Conservation (phyloP, 75 land plant genomes). For the Cupressus sempervirens region DNA sequence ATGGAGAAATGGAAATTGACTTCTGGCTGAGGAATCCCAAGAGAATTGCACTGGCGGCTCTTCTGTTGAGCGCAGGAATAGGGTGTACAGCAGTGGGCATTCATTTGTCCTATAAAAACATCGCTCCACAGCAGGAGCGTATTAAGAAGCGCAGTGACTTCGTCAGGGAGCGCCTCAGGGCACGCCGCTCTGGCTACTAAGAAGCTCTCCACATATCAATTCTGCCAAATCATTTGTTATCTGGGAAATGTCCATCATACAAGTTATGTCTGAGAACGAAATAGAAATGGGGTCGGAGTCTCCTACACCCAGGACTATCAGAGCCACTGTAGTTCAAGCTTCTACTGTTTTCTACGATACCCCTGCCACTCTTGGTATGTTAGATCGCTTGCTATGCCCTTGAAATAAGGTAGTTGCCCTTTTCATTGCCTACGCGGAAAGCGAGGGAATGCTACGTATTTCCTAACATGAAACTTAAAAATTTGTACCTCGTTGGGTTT, state of each 20-base stretch:
- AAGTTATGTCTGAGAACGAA: conserved; percentile 18
- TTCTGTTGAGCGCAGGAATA: conserved; percentile 15
- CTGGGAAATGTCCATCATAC: too few species aligned
- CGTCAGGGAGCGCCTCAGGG: conserved; percentile 15
- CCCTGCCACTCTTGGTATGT: conserved; percentile 89
- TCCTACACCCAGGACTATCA: conserved; percentile 31
- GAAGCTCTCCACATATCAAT: not conserved
- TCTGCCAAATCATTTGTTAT: not conserved
- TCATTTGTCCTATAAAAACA: conserved; percentile 37
- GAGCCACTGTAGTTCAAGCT: conserved; percentile 97
- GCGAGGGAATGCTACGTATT: not conserved
- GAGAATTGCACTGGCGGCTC: not conserved
- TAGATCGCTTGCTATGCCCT: not conserved
- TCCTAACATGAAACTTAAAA: not conserved
- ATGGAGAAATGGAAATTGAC: not conserved
- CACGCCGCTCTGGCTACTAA: conserved; percentile 6
- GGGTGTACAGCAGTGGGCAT: conserved; percentile 36
- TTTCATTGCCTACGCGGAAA: not conserved
- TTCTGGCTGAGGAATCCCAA: not conserved
- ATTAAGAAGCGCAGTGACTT: conserved; percentile 33
- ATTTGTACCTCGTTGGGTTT: not conserved
- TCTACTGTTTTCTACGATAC: conserved; percentile 92
- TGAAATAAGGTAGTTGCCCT: not conserved
- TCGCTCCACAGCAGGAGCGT: conserved; percentile 49
- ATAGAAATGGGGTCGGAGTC: conserved; percentile 67